phyloP scores from a whole-genome alignment of 176 grass and related monocot species.

The Eragrostis curvula region DNA sequence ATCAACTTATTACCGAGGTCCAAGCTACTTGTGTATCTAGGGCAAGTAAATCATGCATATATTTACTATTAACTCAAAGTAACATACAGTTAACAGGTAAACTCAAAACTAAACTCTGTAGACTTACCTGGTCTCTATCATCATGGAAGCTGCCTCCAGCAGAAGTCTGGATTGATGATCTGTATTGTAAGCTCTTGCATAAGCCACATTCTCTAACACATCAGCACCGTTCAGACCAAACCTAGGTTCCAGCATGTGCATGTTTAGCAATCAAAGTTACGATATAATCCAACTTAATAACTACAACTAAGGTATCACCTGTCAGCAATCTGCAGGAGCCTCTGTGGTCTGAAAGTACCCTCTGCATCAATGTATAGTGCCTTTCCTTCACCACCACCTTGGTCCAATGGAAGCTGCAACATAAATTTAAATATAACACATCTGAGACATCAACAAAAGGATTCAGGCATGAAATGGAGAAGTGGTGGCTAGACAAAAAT shows the following conservation, averaged over 20 bases:
- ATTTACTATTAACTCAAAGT: background rate
- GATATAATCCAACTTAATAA: constrained; percentile 12
- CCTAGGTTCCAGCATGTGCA: constrained; percentile 45
- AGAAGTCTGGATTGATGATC: constrained; percentile 95
- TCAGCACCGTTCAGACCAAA: constrained; percentile 93
- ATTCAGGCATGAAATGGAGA: constrained; percentile 11
- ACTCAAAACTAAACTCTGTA: constrained; percentile 12
- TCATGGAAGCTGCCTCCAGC: constrained; percentile 97
- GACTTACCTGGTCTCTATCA: constrained; percentile 92
- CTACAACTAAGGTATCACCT: constrained; percentile 53
- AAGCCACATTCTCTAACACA: constrained; percentile 96
- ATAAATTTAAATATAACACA: constrained; percentile 21
- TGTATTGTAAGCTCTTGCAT: constrained; percentile 93
- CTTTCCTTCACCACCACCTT: constrained; percentile 98
- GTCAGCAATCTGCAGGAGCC: constrained; percentile 93
- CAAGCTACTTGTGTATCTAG: background rate
- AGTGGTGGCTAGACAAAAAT: background rate
- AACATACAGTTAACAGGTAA: background rate
- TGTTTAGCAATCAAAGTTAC: constrained; percentile 26
- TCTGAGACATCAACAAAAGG: background rate
- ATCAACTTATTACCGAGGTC: background rate
- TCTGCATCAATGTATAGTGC: constrained; percentile 95
- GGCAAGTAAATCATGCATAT: background rate
- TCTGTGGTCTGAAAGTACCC: constrained; percentile 93
- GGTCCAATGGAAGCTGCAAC: constrained; percentile 86